Evolutionary conservation across 2,329 filamentous ascomycete genomes (phyloP), one percentile per base, ranked within the genome.

Genomic region (Aureobasidium zeae): DNA sequence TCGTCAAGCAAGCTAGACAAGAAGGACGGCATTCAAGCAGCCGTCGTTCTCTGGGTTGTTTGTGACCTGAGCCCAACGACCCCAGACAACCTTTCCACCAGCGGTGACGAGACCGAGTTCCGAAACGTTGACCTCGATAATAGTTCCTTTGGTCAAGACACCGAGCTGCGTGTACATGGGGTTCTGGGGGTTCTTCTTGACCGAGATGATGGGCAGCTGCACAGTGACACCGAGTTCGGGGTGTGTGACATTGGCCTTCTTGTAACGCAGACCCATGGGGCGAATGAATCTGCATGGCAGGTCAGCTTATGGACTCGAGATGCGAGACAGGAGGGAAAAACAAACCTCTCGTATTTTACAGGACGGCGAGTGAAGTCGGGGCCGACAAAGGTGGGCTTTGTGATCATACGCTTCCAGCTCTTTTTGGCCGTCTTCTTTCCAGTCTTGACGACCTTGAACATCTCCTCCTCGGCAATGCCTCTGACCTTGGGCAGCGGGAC

Each of bases 371-470:
- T 95, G 63, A 94, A 95, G 55, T 94, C 87, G 24, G 77, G 78
- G 0, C 88, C 89, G 16, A 96, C 89, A 63, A 96, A 96, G 0
- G 86, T 87, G 48, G 86, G 79, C 73, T 76, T 76, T 21, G 72
- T 77, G 50, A 79, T 72, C 71, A 80, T 80, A 25, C 79, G 66
- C 69, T 84, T 84, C 81, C 81, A 73, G 46, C 72, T 73, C 73
- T 91, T 93, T 76, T 93, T 87, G 45, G 80, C 73, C 2, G 81
- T 86, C 74, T 94, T 95, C 77, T 93, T 93, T 56, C 91, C 89
- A 22, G 89, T 96, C 70, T 87, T 87, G 58, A 96, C 79, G 11
- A 94, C 88, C 67, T 86, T 89, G 73, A 96, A 96, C 83, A 95
- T 89, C 70, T 81, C 89, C 72, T 94, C 86, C 70, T 96, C 89